These are phyloP conservation scores for Lipomyces mesembrius DNA, from an alignment of 805 yeast genomes.

Conservation along the genomic window DNA sequence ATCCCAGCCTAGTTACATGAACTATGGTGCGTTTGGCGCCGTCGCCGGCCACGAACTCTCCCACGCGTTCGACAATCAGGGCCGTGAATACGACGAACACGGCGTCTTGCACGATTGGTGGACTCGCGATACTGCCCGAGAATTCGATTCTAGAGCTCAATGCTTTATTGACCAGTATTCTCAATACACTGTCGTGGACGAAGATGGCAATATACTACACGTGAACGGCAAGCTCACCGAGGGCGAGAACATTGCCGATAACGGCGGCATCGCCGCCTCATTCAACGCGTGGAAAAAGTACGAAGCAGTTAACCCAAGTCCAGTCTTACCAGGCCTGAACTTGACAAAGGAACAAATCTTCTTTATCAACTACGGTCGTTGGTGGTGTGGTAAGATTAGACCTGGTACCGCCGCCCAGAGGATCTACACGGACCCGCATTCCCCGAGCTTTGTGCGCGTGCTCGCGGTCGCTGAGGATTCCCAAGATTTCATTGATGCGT, in stretches of 20 bases:
- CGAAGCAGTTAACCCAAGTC: slow-evolving; percentile 23
- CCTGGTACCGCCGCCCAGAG: slow-evolving; percentile 37
- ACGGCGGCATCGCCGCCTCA: slow-evolving; percentile 37
- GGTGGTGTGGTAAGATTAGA: slow-evolving; percentile 37
- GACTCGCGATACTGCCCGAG: slow-evolving; percentile 29
- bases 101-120: slow-evolving; percentile 38
- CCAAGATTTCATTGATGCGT: slow-evolving; percentile 36
- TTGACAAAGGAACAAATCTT: slow-evolving; percentile 35
- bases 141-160: slow-evolving; percentile 35
- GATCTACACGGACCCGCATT: slow-evolving; percentile 37
- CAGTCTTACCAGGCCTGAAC: slow-evolving; percentile 34
- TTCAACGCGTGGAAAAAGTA: slow-evolving; percentile 34
- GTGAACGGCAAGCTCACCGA: slow-evolving; percentile 36
- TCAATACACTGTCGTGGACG: slow-evolving; percentile 34
- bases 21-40: slow-evolving; percentile 38
- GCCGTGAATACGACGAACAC: slow-evolving; percentile 35
- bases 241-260: slow-evolving; percentile 38
- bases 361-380: slow-evolving; percentile 35
- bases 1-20: slow-evolving; percentile 35
- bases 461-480: slow-evolving; percentile 36
- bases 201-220: slow-evolving; percentile 30
- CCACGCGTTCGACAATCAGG: slow-evolving; percentile 38
- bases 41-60: slow-evolving; percentile 39
- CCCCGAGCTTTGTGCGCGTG: slow-evolving; percentile 36
- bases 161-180: slow-evolving; percentile 38